phyloP scores from a whole-genome alignment of 1,284 basidiomycete species.

The Ganoderma sinense region DNA sequence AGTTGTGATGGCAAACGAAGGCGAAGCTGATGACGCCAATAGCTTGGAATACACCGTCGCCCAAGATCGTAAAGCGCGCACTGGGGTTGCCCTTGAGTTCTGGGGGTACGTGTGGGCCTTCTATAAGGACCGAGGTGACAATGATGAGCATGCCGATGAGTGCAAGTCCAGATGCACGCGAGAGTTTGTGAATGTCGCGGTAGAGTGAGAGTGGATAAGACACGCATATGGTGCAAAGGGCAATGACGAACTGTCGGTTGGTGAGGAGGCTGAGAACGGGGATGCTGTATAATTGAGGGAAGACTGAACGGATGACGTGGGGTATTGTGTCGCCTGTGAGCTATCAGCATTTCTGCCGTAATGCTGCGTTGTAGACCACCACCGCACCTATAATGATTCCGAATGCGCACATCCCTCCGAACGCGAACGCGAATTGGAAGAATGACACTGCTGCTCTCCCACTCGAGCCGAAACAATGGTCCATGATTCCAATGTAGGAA shows the following conservation, averaged over 20 bases:
- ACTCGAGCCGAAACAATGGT: slow-evolving; percentile 90
- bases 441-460: slow-evolving; percentile 94
- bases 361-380: slow-evolving; percentile 50
- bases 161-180: slow-evolving; percentile 90
- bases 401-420: slow-evolving; percentile 97
- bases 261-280: slow-evolving; percentile 81
- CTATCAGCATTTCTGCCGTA: slow-evolving; percentile 42
- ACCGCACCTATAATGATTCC: slow-evolving; percentile 85
- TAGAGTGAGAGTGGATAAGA: slow-evolving; percentile 97
- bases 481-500: slow-evolving; percentile 97
- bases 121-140: slow-evolving; percentile 86
- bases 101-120: slow-evolving; percentile 84
- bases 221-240: slow-evolving; percentile 84
- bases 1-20: slow-evolving; percentile 94
- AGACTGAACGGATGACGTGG: slow-evolving; percentile 88
- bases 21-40: slow-evolving; percentile 97
- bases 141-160: slow-evolving; percentile 95
- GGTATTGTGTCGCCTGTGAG: slow-evolving; percentile 90
- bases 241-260: slow-evolving; percentile 90
- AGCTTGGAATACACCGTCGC: slow-evolving; percentile 86
- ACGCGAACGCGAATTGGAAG: slow-evolving; percentile 98
- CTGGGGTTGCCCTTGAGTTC: slow-evolving; percentile 82
- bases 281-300: slow-evolving; percentile 77
- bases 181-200: slow-evolving; percentile 96
- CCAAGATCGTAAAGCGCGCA: slow-evolving; percentile 76